These are phyloP conservation scores for Nepenthes gracilis DNA, from an alignment of 148 eudicot species.

Conservation along the genomic window DNA sequence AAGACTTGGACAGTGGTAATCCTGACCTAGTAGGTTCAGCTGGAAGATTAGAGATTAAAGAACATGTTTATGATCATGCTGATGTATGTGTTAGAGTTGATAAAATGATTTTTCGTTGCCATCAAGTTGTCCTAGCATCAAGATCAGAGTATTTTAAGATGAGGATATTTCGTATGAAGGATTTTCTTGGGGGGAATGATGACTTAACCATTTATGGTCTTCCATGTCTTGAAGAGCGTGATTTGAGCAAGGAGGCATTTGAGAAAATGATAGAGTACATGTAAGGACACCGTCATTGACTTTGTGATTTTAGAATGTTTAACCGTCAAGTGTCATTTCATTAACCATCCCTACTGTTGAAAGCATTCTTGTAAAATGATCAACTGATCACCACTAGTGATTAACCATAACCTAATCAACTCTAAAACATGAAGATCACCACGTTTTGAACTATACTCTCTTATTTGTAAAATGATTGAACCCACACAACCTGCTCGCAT, in stretches of 20 bases:
- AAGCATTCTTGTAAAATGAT: not conserved
- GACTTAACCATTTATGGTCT: conserved; percentile 33
- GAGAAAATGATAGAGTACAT: conserved; percentile 96
- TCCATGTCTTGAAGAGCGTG: conserved; percentile 84
- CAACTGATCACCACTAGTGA: too few species aligned
- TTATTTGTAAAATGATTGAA: too few species aligned
- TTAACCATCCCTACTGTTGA: not conserved
- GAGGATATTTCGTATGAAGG: conserved; percentile 76
- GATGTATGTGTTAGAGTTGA: conserved; percentile 79
- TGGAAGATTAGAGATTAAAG: conserved; percentile 27
- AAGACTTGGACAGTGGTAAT: conserved; percentile 14
- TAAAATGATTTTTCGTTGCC: conserved; percentile 65
- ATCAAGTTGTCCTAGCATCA: conserved; percentile 83
- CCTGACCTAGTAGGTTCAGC: conserved; percentile 25
- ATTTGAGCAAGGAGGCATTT: conserved; percentile 66
- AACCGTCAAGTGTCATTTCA: not conserved
- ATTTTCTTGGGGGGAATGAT: conserved; percentile 56
- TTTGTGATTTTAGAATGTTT: not conserved
- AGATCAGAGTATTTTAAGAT: conserved; percentile 94
- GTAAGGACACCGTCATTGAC: conserved; percentile 31
- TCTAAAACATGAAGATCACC: too few species aligned
- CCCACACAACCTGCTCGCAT: too few species aligned
- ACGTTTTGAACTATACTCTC: too few species aligned
- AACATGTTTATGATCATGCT: conserved; percentile 58
- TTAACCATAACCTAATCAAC: too few species aligned